Evolutionary conservation across 495 filamentous ascomycete genomes (phyloP), one percentile per base, ranked within the genome.

Genomic region (Aspergillus egyptiacus): DNA sequence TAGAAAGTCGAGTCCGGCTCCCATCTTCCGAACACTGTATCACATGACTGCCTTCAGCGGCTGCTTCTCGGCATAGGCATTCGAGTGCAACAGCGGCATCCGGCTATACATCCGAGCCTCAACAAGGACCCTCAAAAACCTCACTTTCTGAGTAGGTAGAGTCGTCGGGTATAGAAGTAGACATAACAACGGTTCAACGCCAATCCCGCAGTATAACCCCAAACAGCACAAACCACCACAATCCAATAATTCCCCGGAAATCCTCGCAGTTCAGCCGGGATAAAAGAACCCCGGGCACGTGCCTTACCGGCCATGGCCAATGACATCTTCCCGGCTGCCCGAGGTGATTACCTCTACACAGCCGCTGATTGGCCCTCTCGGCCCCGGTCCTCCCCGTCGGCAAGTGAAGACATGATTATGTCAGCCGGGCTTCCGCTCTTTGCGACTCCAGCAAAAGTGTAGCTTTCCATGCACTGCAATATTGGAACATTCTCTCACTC

Each of bases 251-350:
- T 19, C 34, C 48, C 53, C 51, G 53, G 51, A 48, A 48, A 56
- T 53, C 54, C 28, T 52, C 54, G 51, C 43, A 39, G 32, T 32
- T 35, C 11, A 31, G 37, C 50, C 45, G 36, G 36, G 36, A 24
- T 61, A 66, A 66, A 68, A 48, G 58, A 63, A 59, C 46, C 15
- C 40, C 48, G 57, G 32, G 53, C 67, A 70, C 65, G 64, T 72
- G 67, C 59, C 55, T 36, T 20, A 6, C 11, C 30, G 15, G 2
- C 20, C 18, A 11, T 20, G 22, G 50, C 67, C 65, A 70, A 68
- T 70, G 50, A 68, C 37, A 14, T 32, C 18, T 28, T 31, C 42
- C 57, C 59, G 55, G 43, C 59, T 53, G 60, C 60, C 60, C 60
- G 66, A 63, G 58, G 55, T 64, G 66, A 59, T 66, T 64, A 63